Conservation (phyloP, 805 yeast species). For the Groenewaldozyma salmanticensis region DNA sequence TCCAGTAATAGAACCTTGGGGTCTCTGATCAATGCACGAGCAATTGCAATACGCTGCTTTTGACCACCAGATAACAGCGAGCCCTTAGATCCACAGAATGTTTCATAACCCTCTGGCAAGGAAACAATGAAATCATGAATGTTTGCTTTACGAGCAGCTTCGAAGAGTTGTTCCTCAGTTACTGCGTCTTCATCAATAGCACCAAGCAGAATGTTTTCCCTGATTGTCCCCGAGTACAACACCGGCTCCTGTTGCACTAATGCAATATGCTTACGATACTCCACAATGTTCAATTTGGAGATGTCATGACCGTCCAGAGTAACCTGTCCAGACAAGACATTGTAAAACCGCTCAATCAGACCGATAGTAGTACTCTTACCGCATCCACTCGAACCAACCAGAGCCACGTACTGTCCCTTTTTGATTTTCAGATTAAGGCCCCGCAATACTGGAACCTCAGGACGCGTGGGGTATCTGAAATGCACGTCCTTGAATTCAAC, state of each 20-base stretch:
- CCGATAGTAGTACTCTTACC: constrained; percentile 54
- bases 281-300: constrained; percentile 37
- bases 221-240: constrained; percentile 43
- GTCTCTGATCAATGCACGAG: constrained; percentile 58
- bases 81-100: constrained; percentile 47
- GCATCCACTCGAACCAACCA: constrained; percentile 60
- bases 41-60: constrained; percentile 68
- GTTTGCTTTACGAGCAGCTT: constrained; percentile 44
- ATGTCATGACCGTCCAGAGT: constrained; percentile 44
- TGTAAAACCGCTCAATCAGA: constrained; percentile 40
- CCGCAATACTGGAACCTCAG: constrained; percentile 39
- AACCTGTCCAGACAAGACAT: constrained; percentile 39
- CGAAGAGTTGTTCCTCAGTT: constrained; percentile 36
- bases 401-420: constrained; percentile 46
- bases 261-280: constrained; percentile 43
- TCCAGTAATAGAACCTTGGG: constrained; percentile 58
- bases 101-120: constrained; percentile 53
- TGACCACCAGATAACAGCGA: constrained; percentile 64
- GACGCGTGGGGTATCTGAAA: constrained; percentile 60
- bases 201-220: constrained; percentile 50
- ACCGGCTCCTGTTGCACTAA: constrained; percentile 57
- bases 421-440: constrained; percentile 40
- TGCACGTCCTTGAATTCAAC: constrained; percentile 46
- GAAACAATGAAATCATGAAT: constrained; percentile 46
- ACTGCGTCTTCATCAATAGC: constrained; percentile 22